Evolutionary conservation across 768 basidiomycete genomes (phyloP).

Genomic region (Panaeolus papilionaceus): DNA sequence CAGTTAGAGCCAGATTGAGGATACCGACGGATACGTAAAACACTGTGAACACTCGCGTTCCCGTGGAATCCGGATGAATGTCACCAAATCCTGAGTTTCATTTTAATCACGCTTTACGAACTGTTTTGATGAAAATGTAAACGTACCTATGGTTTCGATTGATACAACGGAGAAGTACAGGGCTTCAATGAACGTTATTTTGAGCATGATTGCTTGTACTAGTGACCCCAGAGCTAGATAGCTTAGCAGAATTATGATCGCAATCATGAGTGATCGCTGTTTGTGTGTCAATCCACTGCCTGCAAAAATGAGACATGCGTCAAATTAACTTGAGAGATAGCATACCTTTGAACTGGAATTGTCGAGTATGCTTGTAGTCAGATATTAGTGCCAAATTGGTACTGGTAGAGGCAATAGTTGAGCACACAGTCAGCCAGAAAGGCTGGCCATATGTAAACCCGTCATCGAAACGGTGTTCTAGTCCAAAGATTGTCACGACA

Average conservation of each 20-base stretch:
- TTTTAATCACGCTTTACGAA: slow-evolving; percentile 15
- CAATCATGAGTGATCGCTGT: slow-evolving; percentile 80
- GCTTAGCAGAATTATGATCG: slow-evolving; percentile 73
- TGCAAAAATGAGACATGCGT: slow-evolving; percentile 29
- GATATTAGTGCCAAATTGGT: slow-evolving; percentile 72
- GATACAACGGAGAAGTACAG: slow-evolving; percentile 81
- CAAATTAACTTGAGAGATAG: neutral
- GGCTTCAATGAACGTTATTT: slow-evolving; percentile 70
- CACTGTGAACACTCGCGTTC: slow-evolving; percentile 64
- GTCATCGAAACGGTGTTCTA: slow-evolving; percentile 62
- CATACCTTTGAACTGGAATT: slow-evolving; percentile 69
- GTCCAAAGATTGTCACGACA: slow-evolving; percentile 65
- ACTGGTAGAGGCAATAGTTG: slow-evolving; percentile 67
- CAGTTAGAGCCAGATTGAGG: slow-evolving; percentile 66
- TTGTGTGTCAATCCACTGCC: slow-evolving; percentile 83
- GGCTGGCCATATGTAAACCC: slow-evolving; percentile 74
- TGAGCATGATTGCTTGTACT: slow-evolving; percentile 55
- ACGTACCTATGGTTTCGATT: slow-evolving; percentile 68
- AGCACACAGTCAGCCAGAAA: slow-evolving; percentile 82
- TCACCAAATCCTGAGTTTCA: slow-evolving; percentile 71
- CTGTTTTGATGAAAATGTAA: slow-evolving; percentile 1
- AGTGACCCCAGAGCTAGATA: slow-evolving; percentile 80
- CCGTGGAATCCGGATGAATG: slow-evolving; percentile 57
- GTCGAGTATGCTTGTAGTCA: slow-evolving; percentile 62
- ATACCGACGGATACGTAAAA: slow-evolving; percentile 67